Conservation (phyloP, 2,329 filamentous ascomycete genomes). For the Penicillium crustosum region DNA sequence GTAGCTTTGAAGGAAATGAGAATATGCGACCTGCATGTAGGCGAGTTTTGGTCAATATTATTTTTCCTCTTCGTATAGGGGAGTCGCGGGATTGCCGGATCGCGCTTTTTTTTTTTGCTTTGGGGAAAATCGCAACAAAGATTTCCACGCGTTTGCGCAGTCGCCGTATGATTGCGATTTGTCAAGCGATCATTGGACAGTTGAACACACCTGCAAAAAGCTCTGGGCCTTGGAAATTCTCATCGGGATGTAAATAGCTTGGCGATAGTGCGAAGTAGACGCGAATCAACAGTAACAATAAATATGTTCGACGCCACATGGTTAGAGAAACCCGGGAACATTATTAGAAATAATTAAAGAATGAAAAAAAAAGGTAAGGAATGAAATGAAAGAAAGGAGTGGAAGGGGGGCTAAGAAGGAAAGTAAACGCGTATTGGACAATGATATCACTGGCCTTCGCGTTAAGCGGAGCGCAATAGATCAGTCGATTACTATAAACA, state of each 20-base stretch:
- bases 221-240: slow-evolving; percentile 98
- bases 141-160: background rate
- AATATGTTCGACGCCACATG: slow-evolving; percentile 92
- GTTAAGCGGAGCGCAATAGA: background rate
- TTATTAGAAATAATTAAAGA: slow-evolving; percentile 16
- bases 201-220: slow-evolving; percentile 80
- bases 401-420: slow-evolving; percentile 8
- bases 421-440: slow-evolving; percentile 20
- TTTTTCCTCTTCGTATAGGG: slow-evolving; percentile 3
- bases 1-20: slow-evolving; percentile 81
- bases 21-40: slow-evolving; percentile 79
- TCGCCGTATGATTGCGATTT: background rate
- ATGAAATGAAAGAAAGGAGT: slow-evolving; percentile 5
- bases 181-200: background rate
- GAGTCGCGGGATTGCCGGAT: slow-evolving; percentile 5
- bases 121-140: background rate
- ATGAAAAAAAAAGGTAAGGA: slow-evolving; percentile 5
- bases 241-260: slow-evolving; percentile 96
- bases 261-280: slow-evolving; percentile 92
- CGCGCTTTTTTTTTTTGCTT: background rate
- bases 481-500: background rate
- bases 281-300: slow-evolving; percentile 79
- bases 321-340: slow-evolving; percentile 22
- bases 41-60: slow-evolving; percentile 7
- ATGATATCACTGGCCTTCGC: slow-evolving; percentile 26